A percentile compares a stretch with the other conserved stretches of the same genome.
phyloP scores from a whole-genome alignment of 164 flowering plant genomes.

The Vitis riparia region DNA sequence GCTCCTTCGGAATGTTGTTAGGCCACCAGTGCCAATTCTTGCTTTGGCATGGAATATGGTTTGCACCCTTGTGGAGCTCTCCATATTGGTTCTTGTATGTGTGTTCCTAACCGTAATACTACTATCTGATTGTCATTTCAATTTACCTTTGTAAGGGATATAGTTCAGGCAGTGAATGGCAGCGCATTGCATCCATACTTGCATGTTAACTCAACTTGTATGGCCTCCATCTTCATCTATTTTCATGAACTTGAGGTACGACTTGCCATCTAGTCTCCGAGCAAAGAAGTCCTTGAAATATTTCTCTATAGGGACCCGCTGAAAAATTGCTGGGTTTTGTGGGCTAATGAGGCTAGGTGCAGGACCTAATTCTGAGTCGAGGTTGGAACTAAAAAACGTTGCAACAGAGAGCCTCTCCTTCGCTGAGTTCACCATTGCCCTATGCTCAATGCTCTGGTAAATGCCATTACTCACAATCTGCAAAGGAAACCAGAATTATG shows the following conservation, averaged over 20 bases:
- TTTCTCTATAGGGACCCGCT: slow-evolving; percentile 1
- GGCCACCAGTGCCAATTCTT: no score
- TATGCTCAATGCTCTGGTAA: slow-evolving; percentile 29
- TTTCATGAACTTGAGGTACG: slow-evolving; percentile 24
- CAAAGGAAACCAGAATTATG: not conserved
- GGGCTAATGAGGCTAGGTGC: slow-evolving; percentile 22
- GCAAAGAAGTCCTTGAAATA: slow-evolving; percentile 19
- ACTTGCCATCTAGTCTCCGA: slow-evolving; percentile 25
- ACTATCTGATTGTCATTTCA: not conserved
- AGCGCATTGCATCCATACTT: no score
- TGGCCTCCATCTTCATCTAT: not conserved
- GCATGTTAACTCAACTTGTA: not conserved
- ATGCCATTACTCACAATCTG: slow-evolving; percentile 32
- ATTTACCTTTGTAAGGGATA: no score
- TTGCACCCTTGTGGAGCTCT: no score
- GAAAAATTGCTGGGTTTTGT: slow-evolving; percentile 22
- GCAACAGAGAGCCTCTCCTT: slow-evolving; percentile 36
- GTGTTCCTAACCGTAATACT: no score
- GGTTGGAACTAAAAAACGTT: slow-evolving; percentile 21
- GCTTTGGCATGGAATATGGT: no score
- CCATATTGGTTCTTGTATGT: no score
- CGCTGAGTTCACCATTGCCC: slow-evolving; percentile 22
- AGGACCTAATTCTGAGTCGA: slow-evolving; percentile 35
- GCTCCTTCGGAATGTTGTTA: no score
- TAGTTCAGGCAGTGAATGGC: not conserved